phyloP scores from a whole-genome alignment of 225 moss, liverwort and hornwort genomes.

The Straminergon stramineum region DNA sequence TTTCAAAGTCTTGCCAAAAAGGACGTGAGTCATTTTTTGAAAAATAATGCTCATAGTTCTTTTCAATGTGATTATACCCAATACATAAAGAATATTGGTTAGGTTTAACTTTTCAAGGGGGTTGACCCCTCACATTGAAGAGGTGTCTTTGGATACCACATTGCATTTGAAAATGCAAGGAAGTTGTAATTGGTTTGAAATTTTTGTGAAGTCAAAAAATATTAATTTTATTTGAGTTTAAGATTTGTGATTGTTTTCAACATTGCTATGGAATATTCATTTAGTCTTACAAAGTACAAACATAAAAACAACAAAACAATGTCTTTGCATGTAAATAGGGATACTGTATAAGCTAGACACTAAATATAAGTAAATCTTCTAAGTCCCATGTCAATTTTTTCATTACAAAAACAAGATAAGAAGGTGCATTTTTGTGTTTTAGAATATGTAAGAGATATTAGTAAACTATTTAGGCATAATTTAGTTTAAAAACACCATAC shows the following conservation, averaged over 20 bases:
- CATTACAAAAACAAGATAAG: not conserved
- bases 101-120: rapidly evolving
- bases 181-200: not conserved
- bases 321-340: rapidly evolving
- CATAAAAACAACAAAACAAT: not conserved
- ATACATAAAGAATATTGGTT: not conserved
- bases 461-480: not conserved
- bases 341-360: rapidly evolving
- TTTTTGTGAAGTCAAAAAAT: not conserved
- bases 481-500: not conserved
- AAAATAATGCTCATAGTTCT: no score
- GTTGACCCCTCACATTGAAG: rapidly evolving
- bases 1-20: no score
- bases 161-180: rapidly evolving
- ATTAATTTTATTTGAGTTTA: not conserved
- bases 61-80: no score
- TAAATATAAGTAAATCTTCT: not conserved
- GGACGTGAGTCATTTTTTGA: no score
- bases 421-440: not conserved
- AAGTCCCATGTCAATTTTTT: not conserved
- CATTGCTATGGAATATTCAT: not conserved
- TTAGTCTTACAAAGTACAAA: not conserved
- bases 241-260: not conserved
- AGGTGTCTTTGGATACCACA: not conserved
- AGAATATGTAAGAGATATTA: rapidly evolving